Percentiles rank a stretch among this genome's conserved stretches.
Conservation (phyloP, 2,329 filamentous ascomycete genomes). For the Penicillium glabrum region DNA sequence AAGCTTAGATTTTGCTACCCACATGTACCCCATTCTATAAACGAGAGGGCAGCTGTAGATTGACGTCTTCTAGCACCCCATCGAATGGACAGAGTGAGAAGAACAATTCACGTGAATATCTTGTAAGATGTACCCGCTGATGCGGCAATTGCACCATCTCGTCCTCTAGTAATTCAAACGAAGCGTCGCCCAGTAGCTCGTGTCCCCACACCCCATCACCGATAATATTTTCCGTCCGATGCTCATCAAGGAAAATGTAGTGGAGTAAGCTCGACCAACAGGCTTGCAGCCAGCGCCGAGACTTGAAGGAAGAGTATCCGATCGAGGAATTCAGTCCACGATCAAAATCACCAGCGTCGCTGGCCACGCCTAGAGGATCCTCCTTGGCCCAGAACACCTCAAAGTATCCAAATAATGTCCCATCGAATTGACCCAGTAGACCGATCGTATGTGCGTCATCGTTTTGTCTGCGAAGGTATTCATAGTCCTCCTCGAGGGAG, state of each 20-base stretch:
- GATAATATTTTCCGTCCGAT: neutral
- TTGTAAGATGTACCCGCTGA: neutral
- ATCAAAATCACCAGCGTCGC: neutral
- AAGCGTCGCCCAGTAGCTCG: neutral
- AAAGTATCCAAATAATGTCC: slow-evolving; percentile 1
- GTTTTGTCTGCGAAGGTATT: neutral
- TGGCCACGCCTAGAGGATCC: neutral
- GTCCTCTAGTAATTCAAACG: neutral
- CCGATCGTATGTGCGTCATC: neutral
- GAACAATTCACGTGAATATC: neutral
- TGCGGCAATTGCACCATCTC: neutral
- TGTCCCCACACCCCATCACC: neutral
- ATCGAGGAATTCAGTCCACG: neutral
- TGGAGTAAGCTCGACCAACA: slow-evolving; percentile 2
- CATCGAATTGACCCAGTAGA: neutral
- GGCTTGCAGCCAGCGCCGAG: neutral
- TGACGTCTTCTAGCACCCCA: neutral
- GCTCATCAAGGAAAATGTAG: slow-evolving; percentile 1
- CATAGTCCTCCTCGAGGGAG: neutral
- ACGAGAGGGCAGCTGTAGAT: neutral
- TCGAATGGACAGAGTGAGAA: neutral
- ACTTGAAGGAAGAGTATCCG: neutral
- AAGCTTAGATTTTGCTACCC: neutral
- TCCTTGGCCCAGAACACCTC: slow-evolving; percentile 2
- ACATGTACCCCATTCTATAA: neutral